phyloP scores from a whole-genome alignment of 176 grass and related monocot genomes.

The Bothriochloa decipiens region DNA sequence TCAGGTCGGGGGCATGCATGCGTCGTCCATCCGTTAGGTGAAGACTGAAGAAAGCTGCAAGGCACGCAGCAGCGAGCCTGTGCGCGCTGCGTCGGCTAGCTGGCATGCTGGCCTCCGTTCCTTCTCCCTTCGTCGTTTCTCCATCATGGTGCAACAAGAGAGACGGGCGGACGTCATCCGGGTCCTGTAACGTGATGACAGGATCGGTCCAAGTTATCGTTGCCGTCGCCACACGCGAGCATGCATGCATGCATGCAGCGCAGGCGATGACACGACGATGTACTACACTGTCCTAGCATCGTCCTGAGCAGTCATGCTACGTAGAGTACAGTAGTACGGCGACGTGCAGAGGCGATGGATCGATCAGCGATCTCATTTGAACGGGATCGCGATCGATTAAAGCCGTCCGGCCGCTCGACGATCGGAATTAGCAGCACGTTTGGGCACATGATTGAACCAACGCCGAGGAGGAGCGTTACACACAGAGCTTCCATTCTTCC shows the following conservation, averaged over 20 bases:
- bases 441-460: conserved; percentile 46
- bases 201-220: conserved; percentile 29
- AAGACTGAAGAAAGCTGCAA: conserved; percentile 13
- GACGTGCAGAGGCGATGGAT: not conserved
- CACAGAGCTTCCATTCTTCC: conserved; percentile 15
- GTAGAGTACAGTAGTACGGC: not conserved
- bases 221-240: not conserved
- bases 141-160: not conserved
- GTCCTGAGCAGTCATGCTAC: conserved; percentile 6
- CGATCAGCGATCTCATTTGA: conserved; percentile 13
- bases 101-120: not conserved
- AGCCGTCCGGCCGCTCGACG: not conserved
- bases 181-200: conserved; percentile 6
- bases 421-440: conserved; percentile 32
- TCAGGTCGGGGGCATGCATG: conserved; percentile 2
- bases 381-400: not conserved
- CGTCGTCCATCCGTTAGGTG: conserved; percentile 26
- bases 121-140: not conserved
- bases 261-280: not conserved
- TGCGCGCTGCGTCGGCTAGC: not conserved
- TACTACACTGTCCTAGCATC: not conserved
- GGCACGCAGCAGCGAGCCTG: not conserved
- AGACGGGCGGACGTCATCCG: not conserved
- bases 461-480: not conserved
- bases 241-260: not conserved